Base-by-base conservation (phyloP, 169 alveolate genomes). In the Eimeria maxima region DNA sequence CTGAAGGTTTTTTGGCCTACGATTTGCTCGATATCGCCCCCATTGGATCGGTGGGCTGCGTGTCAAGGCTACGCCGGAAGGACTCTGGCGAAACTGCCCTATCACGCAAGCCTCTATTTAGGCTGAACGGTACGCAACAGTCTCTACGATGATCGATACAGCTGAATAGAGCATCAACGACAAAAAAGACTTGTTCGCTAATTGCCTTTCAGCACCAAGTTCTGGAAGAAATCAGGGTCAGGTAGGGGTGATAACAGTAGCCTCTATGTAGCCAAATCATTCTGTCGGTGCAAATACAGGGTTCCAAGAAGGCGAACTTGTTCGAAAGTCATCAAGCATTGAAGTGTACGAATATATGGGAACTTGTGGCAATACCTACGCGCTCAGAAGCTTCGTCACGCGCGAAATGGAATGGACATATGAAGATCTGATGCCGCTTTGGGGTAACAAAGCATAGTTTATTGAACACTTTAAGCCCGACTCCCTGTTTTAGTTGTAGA, bases 291-390 rank as follows among this genome's bases (percentile, higher is more conserved):
- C 3, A 84, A 6, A 4, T 65, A 27, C 80, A 87, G 93, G 93
- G 16, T 87, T 87, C 81, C 81, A 87, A 18, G 38, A 18, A 53
- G 93, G 93, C 16, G 93, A 87, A 53, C 93, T 87, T 63, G 93
- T 87, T 42, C 78, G 93, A n/a, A 87, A 87, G 73, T 38, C 93
- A 42, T 42, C 81, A 8, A 87, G 93, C 50, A 8, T 63, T 47
- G 93, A 87, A 63, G 93, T 87, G n/a, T 87, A 87, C 81, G 81
- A 87, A 44, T 87, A 87, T 47, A 60, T 87, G 93, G 93, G 93
- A 24, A 87, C 93, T 42, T 87, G 93, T 65, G 93, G 93, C 27
- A 42, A 1, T 22, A 57, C 65, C 33, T 87, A 42, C 47, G 38
- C 71, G 29, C 29, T 87, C 47, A 57, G 42, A 63, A 44, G 22